Evolutionary conservation across 176 grass and related monocot species (phyloP), one percentile per base, ranked within the genome.

Genomic region (Carex pumila): DNA sequence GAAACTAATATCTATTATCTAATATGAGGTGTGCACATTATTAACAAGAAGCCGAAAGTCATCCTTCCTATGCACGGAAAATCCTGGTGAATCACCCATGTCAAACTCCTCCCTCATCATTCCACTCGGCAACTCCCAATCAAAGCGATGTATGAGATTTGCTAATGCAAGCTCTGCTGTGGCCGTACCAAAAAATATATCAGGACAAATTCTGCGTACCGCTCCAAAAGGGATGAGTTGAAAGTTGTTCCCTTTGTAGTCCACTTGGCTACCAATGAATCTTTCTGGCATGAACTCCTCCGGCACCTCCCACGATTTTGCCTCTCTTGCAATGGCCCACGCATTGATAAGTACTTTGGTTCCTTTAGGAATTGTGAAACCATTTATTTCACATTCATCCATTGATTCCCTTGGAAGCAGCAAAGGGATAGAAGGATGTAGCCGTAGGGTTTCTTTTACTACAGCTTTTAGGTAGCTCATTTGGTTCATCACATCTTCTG

Each of bases 201-300:
- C 32, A 34, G 32, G 32, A 34, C 32, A 91, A 1, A 89, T 68
- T 17, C 85, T 74, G 29, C 85, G 85, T 4, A 87, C 89, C 0
- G 85, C 79, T 2, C 89, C 89, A 86, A 89, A 94, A 10, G 89
- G 85, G 18, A 91, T 50, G 83, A 86, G 64, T 79, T 91, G 53
- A 65, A 94, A 94, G 61, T 89, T 70, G 9, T 18, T 61, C 15
- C 89, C 92, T 49, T 81, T 81, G 2, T 87, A 84, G 39, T 94
- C 89, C 85, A 91, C 69, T 61, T 83, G 69, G 81, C 86, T 53
- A 1, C 72, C 81, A 61, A 82, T 37, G 18, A 34, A 86, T 60
- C 92, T 84, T 60, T 93, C 88, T 30, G 85, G 91, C 81, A 39
- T 82, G 78, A 93, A 91, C 84, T 80, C 87, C 81, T 90, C 88